Base-by-base conservation (phyloP, 306 rosid species). In the Cicer bijugum region DNA sequence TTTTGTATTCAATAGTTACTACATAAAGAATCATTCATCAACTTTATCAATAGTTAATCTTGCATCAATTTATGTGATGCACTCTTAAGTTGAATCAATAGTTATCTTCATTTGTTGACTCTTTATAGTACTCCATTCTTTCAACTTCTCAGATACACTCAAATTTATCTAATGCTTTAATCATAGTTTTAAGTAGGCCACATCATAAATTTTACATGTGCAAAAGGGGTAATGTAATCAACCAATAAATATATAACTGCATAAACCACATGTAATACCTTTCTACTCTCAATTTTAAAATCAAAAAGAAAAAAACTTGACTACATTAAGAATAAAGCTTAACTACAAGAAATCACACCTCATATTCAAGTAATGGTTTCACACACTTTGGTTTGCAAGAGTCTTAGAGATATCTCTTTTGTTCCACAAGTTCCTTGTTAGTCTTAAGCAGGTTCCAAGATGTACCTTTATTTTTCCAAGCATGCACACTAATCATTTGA, bases 351-450 rank as follows among this genome's bases (percentile, higher is more conserved):
- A 64, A 78, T 2, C 69, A 33, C 77, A 91, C 99, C 97, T 94
- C 95, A 75, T 89, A 90, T 68, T 86, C 81, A 65, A 91, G 85
- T 7, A 91, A 81, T 37, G 95, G 90, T 71, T 90, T 91, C 80
- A 94, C 99, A 86, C 99, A 94, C 84, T 94, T 91, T 0, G 99
- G 99, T 78, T 91, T 91, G 93, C 99, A 94, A 62, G 84, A 79
- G 51, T 91, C 96, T 82, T 94, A 96, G 53, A 83, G 82, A 78
- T 88, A 84, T 82, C 77, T 87, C 88, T 94, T 94, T 75, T 84
- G 99, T 82, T 90, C 95, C 85, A 87, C 95, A 77, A 87, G 95
- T 80, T 94, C 99, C 77, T 94, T 97, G 9, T 94, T 97, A 72
- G 96, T 92, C 99, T 97, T 94, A 71, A 10, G 28, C 37, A 60